These are phyloP conservation scores for Yamadazyma spencermartinsiae DNA, from an alignment of 1,139 yeast genomes.

Conservation along the genomic window DNA sequence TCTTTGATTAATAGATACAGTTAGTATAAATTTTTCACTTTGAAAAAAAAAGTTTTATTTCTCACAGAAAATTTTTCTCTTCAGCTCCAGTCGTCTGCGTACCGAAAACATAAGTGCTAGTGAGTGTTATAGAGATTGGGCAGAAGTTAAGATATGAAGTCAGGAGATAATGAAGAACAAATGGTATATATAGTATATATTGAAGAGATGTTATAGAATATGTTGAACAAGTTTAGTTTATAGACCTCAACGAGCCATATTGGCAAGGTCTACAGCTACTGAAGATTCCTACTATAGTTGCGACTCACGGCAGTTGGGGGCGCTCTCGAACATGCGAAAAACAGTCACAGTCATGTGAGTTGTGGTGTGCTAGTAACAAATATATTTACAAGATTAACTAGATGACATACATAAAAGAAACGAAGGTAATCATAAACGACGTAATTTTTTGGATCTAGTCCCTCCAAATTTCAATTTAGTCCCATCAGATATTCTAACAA, in stretches of 20 bases:
- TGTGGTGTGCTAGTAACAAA: too few relatives aligned
- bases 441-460: constrained; percentile 76
- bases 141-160: too few relatives aligned
- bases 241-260: too few relatives aligned
- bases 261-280: too few relatives aligned
- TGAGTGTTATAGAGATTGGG: too few relatives aligned
- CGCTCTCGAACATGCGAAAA: not conserved
- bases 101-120: too few relatives aligned
- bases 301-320: not conserved
- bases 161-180: too few relatives aligned
- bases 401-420: not conserved
- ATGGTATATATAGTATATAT: too few relatives aligned
- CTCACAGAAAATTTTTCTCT: constrained; percentile 3
- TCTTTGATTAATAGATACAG: constrained; percentile 1
- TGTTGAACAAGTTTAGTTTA: too few relatives aligned
- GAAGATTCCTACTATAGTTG: not conserved
- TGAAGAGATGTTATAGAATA: too few relatives aligned
- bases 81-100: not conserved
- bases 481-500: constrained; percentile 71
- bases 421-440: constrained; percentile 59
- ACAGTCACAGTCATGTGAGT: not conserved
- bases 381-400: constrained; percentile 6
- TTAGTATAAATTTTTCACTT: constrained; percentile 2
- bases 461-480: constrained; percentile 93
- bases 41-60: not conserved